Evolutionary conservation across 2,329 filamentous ascomycete genomes (phyloP), one percentile per base, ranked within the genome.

Genomic region (Basipetospora chlamydospora): DNA sequence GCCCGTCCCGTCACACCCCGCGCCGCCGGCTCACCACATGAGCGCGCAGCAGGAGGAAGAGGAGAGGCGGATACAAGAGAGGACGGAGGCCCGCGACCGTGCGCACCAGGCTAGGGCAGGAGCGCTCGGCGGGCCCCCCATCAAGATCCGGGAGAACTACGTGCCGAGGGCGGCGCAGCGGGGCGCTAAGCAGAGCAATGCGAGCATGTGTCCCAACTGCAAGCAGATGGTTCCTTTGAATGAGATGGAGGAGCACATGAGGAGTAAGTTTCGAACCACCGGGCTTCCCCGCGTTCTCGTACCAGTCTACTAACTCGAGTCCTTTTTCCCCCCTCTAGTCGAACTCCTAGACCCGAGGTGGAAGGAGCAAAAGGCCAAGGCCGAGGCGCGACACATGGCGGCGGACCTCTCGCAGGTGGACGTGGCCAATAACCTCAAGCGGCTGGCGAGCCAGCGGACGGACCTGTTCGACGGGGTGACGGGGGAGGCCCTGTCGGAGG

Each of bases 81-180:
- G 71, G 42, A 63, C 69, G 22, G 70, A 77, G 38, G 67, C 70
- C 8, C 66, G 70, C 39, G 57, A 63, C 28, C 75, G 79, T 39
- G 75, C 80, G 50, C 79, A 86, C 42, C 79, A 83, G 46, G 79
- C 81, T 8, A 79, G 86, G 50, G 75, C 79, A n/a, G 80, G 85
- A 40, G 78, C 82, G 6, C 78, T 78, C 50, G 73, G 73, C 25
- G 70, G 70, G 29, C 69, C 66, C 22, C 72, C 80, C 1, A 87
- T 93, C 75, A 88, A 87, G 55, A 95, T 96, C 54, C 80, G 85
- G 52, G 82, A 83, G 53, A 88, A 94, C 57, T 94, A 95, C 53
- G 80, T 94, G 13, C 87, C 88, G 0, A 76, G 84, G 35, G 85
- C 85, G 3, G 78, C 83, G 29, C 77, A 79, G 39, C 72, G 78